Evolutionary conservation across 2,329 filamentous ascomycete genomes (phyloP).

Genomic region (Tolypocladium cylindrosporum): DNA sequence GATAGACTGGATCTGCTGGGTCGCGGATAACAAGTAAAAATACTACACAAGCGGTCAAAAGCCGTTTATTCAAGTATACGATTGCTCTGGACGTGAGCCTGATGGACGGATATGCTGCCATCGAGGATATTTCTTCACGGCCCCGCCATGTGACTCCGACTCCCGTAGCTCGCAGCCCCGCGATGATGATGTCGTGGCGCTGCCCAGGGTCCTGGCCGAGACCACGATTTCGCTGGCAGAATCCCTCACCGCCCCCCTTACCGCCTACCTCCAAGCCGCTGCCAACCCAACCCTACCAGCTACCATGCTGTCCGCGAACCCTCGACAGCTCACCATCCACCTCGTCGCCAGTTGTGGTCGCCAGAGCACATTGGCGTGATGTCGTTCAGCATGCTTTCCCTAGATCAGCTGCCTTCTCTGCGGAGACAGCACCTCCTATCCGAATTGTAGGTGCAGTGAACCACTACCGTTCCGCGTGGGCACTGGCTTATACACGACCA

Average conservation of each 20-base stretch:
- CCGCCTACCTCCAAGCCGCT: background rate
- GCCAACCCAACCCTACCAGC: background rate
- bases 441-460: slow-evolving; percentile 57
- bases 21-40: background rate
- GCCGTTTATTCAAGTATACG: background rate
- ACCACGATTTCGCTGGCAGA: slow-evolving; percentile 7
- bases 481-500: slow-evolving; percentile 22
- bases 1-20: background rate
- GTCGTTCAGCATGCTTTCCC: slow-evolving; percentile 8
- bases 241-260: slow-evolving; percentile 10
- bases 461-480: background rate
- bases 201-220: background rate
- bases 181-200: slow-evolving; percentile 5
- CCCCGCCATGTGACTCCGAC: slow-evolving; percentile 1
- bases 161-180: slow-evolving; percentile 2
- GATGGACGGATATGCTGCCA: background rate
- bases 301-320: background rate
- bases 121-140: background rate
- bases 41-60: background rate
- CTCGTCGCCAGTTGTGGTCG: background rate
- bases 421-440: slow-evolving; percentile 68
- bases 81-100: background rate
- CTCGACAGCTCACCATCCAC: background rate
- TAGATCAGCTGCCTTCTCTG: slow-evolving; percentile 43
- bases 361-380: background rate